Base-by-base conservation (phyloP, 768 basidiomycete species). In the Phylloporus sp. region DNA sequence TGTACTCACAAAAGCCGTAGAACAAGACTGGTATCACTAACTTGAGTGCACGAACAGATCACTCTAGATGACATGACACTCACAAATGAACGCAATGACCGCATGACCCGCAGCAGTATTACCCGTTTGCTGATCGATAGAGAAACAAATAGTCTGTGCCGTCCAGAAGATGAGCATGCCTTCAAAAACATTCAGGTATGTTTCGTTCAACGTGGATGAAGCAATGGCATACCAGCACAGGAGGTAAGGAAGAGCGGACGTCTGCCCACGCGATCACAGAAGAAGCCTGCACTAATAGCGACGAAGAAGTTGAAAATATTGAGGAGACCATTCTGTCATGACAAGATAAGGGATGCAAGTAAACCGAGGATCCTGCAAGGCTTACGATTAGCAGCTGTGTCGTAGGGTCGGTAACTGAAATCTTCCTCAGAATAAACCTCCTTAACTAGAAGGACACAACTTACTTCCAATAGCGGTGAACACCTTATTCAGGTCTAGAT, bases 241-340 rank as follows among this genome's bases (percentile, higher is more conserved):
- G 79, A 78, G 10, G 61, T 71, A 50, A 81, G 65, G 70, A 80
- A 81, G 29, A 82, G 63, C 5, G 69, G 73, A 2, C 80, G 73
- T 39, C 82, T 64, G 15, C 82, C 80, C 38, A 72, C 68, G 34
- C 70, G 69, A 54, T 82, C 80, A 48, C 75, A 77, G 18, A 78
- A 64, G 49, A 79, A 68, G 24, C 75, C 77, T 27, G 79, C 78
- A 23, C 67, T 45, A 45, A 80, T 67, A n/a, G 80, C 79, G 39
- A 80, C 69, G 51, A 78, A 63, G 45, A 84, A 77, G 64, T 82
- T 81, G 65, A 70, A 82, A 53, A 82, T 78, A 56, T 77, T 76
- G 29, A 82, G 66, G 50, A 77, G 61, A 45, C 78, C 80, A 58
- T 83, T 82, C 75, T 80, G 55, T 8, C 13, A 45, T 31, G 23